Conservation (phyloP, 805 yeast genomes). For the Saccharomyces cerevisiae region DNA sequence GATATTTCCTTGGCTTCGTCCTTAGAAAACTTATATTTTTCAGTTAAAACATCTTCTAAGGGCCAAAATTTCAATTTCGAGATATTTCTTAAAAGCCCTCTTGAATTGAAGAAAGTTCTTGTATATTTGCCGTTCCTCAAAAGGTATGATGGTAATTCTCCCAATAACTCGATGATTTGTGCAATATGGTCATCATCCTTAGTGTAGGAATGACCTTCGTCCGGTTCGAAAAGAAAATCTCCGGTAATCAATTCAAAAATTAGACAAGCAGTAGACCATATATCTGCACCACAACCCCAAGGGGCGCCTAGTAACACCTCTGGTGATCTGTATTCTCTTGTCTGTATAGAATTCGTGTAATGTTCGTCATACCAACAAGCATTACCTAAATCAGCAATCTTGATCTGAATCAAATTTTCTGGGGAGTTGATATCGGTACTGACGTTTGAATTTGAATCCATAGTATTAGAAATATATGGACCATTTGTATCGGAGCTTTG, state of each 20-base stretch:
- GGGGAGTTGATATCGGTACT: neutral
- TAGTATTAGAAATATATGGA: neutral
- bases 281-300: constrained; percentile 94
- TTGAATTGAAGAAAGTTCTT: constrained; percentile 52
- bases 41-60: constrained; percentile 66
- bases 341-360: constrained; percentile 82
- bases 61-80: constrained; percentile 85
- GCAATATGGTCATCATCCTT: constrained; percentile 97
- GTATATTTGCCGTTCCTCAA: constrained; percentile 55
- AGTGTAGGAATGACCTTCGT: constrained; percentile 59
- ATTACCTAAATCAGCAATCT: constrained; percentile 90
- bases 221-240: constrained; percentile 88
- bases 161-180: constrained; percentile 79
- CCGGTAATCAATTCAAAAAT: constrained; percentile 89
- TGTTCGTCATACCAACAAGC: constrained; percentile 78
- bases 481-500: neutral
- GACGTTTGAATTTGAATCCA: neutral
- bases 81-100: constrained; percentile 70
- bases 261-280: constrained; percentile 94
- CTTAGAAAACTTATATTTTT: constrained; percentile 70
- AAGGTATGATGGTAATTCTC: constrained; percentile 54
- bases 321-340: constrained; percentile 88
- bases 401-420: constrained; percentile 59
- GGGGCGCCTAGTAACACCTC: constrained; percentile 70
- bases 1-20: constrained; percentile 65